A percentile compares a stretch with the other conserved stretches of the same genome.
Conservation (phyloP, 108 stramenopile genomes). For the Parietichytrium sp. region DNA sequence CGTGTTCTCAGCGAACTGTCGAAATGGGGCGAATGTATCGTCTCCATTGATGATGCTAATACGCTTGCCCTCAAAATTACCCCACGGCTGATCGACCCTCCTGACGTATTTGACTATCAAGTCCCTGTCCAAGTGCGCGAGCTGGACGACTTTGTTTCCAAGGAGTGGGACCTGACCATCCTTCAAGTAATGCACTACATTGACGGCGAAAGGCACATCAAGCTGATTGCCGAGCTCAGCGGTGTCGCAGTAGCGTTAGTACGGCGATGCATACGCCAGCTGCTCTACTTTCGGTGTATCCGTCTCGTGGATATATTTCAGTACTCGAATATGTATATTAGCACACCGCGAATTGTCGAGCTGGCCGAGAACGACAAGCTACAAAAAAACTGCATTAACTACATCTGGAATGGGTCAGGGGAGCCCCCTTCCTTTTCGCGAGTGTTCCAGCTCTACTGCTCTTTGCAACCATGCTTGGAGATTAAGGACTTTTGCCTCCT, state of each 20-base stretch:
- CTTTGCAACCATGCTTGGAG: not conserved
- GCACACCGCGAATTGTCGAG: conserved; percentile 38
- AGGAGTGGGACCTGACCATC: conserved; percentile 10
- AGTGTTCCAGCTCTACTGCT: not conserved
- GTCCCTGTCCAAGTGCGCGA: not conserved
- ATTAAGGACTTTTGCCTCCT: not conserved
- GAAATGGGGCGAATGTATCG: not conserved
- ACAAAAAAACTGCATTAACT: not conserved
- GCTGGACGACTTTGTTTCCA: not conserved
- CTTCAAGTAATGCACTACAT: conserved; percentile 20
- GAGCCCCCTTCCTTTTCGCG: not conserved
- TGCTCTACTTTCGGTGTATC: not conserved
- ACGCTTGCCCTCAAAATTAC: not conserved
- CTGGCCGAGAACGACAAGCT: not conserved
- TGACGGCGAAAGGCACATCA: not conserved
- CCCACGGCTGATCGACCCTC: not conserved
- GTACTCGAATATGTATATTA: conserved; percentile 8
- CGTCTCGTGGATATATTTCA: conserved; percentile 30
- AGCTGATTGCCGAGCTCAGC: conserved; percentile 4
- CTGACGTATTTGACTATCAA: conserved; percentile 10
- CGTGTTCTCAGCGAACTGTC: conserved; percentile 23
- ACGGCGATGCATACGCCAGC: conserved; percentile 17
- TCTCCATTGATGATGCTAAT: not conserved
- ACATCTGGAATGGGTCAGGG: not conserved
- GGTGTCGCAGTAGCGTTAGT: conserved; percentile 37